Evolutionary conservation across 495 filamentous ascomycete species (phyloP).

Genomic region (Penicillium silybi): DNA sequence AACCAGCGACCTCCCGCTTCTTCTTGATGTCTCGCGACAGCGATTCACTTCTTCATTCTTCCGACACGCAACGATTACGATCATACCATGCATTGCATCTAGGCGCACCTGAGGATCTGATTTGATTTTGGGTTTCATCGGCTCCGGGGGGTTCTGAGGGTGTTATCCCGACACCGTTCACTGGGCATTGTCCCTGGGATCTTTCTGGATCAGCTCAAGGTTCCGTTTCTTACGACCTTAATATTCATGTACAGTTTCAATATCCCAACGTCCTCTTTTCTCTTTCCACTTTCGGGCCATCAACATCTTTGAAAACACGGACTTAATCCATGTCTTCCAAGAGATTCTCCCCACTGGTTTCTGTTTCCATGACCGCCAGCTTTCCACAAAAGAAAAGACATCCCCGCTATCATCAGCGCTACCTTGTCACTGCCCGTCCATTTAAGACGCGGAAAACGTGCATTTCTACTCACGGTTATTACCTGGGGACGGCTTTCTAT

Average conservation of each 20-base stretch:
- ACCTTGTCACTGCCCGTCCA: background rate
- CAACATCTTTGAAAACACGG: conserved; percentile 14
- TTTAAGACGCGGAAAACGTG: conserved; percentile 11
- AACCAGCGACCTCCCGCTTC: conserved; percentile 15
- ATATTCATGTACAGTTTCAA: conserved; percentile 42
- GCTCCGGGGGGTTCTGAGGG: conserved; percentile 8
- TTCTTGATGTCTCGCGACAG: conserved; percentile 17
- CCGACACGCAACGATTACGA: conserved; percentile 43
- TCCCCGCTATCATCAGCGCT: conserved; percentile 5
- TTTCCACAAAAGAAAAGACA: background rate
- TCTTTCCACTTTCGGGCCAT: conserved; percentile 8
- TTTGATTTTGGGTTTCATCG: conserved; percentile 23
- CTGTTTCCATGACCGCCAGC: background rate
- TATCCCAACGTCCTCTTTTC: conserved; percentile 19
- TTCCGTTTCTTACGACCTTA: conserved; percentile 28
- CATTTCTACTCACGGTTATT: conserved; percentile 14
- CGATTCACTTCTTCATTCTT: conserved; percentile 13
- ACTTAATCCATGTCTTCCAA: conserved; percentile 2
- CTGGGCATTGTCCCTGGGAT: conserved; percentile 17
- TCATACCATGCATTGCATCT: conserved; percentile 47
- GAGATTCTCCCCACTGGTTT: background rate
- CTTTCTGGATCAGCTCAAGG: conserved; percentile 10
- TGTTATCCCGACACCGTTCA: conserved; percentile 17
- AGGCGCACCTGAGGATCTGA: conserved; percentile 37
- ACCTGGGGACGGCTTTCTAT: conserved; percentile 11